phyloP scores from a whole-genome alignment of 805 yeast species.

The Starmerella bombicola region DNA sequence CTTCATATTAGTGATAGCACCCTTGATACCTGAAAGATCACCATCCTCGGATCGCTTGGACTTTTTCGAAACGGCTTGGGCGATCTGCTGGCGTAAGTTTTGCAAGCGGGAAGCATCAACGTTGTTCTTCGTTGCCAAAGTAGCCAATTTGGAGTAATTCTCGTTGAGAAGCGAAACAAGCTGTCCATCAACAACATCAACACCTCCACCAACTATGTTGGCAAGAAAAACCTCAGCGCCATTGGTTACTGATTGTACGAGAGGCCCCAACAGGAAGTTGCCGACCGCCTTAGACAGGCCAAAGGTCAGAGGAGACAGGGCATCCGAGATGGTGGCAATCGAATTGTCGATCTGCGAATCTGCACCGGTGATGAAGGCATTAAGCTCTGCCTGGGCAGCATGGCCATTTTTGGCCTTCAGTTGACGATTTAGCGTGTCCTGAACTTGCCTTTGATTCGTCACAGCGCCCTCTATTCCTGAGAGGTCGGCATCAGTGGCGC shows the following conservation, averaged over 20 bases:
- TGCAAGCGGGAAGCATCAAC: constrained; percentile 13
- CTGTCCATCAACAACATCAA: background rate
- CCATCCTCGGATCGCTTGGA: constrained; percentile 6
- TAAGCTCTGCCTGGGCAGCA: background rate
- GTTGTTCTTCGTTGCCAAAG: constrained; percentile 17
- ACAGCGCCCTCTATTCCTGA: background rate
- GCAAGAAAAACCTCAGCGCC: background rate
- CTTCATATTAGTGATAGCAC: constrained; percentile 18
- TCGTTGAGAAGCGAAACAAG: constrained; percentile 14
- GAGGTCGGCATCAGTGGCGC: background rate
- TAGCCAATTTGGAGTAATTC: constrained; percentile 17
- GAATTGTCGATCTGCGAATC: background rate
- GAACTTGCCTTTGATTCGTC: background rate
- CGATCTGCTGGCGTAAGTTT: constrained; percentile 15
- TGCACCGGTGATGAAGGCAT: background rate
- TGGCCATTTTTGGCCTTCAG: background rate
- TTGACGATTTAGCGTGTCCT: background rate
- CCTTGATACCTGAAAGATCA: constrained; percentile 10
- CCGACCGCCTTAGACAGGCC: background rate
- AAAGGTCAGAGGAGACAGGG: background rate
- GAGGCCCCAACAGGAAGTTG: background rate
- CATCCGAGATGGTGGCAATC: background rate
- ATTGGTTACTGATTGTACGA: background rate
- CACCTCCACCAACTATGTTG: background rate
- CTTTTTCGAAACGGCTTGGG: constrained; percentile 8